phyloP scores from a whole-genome alignment of 2,329 filamentous ascomycete genomes.

The Sphaerostilbella broomeana region DNA sequence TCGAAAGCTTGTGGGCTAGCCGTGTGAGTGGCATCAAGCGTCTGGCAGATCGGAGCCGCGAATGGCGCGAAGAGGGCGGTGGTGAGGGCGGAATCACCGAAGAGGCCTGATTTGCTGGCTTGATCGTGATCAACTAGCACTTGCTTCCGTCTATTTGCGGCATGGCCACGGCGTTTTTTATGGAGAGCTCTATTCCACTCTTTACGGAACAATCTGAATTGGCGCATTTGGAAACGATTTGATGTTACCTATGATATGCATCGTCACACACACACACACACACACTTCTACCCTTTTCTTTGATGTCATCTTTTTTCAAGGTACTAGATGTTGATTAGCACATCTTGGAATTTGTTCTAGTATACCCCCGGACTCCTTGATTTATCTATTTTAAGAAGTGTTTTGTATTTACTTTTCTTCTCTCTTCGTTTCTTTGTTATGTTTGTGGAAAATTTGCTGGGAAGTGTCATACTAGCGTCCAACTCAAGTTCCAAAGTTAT shows the following conservation, averaged over 20 bases:
- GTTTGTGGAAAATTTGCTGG: too few relatives aligned
- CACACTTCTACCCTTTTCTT: neutral
- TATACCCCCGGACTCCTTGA: too few relatives aligned
- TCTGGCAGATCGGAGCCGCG: slow-evolving; percentile 74
- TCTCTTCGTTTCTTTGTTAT: too few relatives aligned
- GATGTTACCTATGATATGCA: too few relatives aligned
- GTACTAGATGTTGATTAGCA: too few relatives aligned
- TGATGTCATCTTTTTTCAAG: too few relatives aligned
- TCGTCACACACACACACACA: too few relatives aligned
- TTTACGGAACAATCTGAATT: slow-evolving; percentile 2
- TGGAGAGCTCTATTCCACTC: neutral
- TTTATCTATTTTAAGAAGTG: too few relatives aligned
- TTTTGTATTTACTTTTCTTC: too few relatives aligned
- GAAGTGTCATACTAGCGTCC: too few relatives aligned
- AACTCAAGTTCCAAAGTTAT: too few relatives aligned
- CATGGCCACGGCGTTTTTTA: slow-evolving; percentile 12
- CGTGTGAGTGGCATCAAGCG: slow-evolving; percentile 75
- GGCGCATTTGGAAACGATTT: slow-evolving; percentile 5
- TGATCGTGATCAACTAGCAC: slow-evolving; percentile 3
- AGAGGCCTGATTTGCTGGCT: slow-evolving; percentile 39
- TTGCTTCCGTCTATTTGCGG: slow-evolving; percentile 4
- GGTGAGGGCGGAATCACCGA: slow-evolving; percentile 62
- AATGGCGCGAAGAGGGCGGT: slow-evolving; percentile 84
- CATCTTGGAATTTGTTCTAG: too few relatives aligned
- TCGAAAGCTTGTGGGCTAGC: slow-evolving; percentile 83